phyloP scores from a whole-genome alignment of 2,329 filamentous ascomycete genomes.

The Alternaria alternata region DNA sequence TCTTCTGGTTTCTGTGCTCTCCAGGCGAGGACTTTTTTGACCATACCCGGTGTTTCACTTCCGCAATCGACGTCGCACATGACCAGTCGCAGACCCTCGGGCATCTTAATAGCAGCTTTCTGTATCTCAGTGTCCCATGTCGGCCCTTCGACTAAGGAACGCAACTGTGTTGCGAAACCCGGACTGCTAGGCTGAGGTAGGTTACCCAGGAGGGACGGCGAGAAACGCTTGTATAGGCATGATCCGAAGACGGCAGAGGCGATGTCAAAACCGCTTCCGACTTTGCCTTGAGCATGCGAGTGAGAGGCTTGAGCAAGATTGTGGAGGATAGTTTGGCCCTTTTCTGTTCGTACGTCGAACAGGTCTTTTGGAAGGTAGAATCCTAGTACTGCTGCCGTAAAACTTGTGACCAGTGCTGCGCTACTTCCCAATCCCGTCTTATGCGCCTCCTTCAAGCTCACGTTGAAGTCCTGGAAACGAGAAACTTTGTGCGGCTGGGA shows the following conservation, averaged over 20 bases:
- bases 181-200: slow-evolving; percentile 72
- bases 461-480: slow-evolving; percentile 80
- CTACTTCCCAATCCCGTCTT: slow-evolving; percentile 97
- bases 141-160: slow-evolving; percentile 67
- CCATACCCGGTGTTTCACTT: slow-evolving; percentile 93
- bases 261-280: slow-evolving; percentile 95
- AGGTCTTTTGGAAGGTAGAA: slow-evolving; percentile 70
- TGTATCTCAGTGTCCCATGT: slow-evolving; percentile 82
- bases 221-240: slow-evolving; percentile 92
- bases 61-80: slow-evolving; percentile 98
- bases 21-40: slow-evolving; percentile 90
- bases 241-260: slow-evolving; percentile 92
- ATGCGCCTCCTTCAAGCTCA: slow-evolving; percentile 79
- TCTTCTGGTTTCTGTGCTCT: slow-evolving; percentile 68
- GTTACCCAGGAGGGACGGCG: slow-evolving; percentile 73
- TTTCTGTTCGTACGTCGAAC: slow-evolving; percentile 66
- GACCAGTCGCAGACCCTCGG: slow-evolving; percentile 76
- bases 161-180: slow-evolving; percentile 72
- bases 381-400: slow-evolving; percentile 78
- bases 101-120: slow-evolving; percentile 75
- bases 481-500: slow-evolving; percentile 21
- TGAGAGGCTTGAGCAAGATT: slow-evolving; percentile 94
- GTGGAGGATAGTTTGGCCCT: slow-evolving; percentile 73
- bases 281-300: slow-evolving; percentile 95
- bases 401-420: slow-evolving; percentile 88